Base-by-base conservation (phyloP, 169 alveolate genomes). In the Condylostoma magnum region DNA sequence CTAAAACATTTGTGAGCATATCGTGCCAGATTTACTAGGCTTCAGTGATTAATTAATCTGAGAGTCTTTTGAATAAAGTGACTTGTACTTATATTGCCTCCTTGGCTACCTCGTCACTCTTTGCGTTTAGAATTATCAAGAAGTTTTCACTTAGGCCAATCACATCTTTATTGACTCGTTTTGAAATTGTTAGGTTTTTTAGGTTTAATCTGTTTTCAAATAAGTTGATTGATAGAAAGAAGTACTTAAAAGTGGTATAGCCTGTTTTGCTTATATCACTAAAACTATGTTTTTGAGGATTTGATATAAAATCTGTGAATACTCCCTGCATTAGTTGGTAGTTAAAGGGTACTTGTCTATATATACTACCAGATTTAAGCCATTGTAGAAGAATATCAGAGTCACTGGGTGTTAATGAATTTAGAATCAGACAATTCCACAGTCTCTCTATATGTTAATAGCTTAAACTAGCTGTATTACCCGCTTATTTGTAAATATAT, bases 391-490 rank as follows among this genome's bases (percentile, higher is more conserved):
- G 66, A 12, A 67, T 22, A 15, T 53, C 65, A 5, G 50, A 6
- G n/a, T 81, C 88, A 10, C 12, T 66, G 28, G 18, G 66, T 47
- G 52, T 65, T n/a, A 44, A 48, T 2, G 75, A 58, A 6, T 44
- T 27, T 4, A 47, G 6, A 0, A 69, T 66, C 46, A 82, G 77
- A n/a, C 57, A 54, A 3, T 48, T 25, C 89, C 85, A 82, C 0
- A 82, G 79, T 3, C 20, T 58, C 18, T 82, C 68, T 33, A 76
- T 66, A 22, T 69, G 69, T n/a, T 77, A 74, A 33, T 28, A 27
- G 1, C 75, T 65, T 15, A 82, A 10, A n/a, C 46, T 18, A 2
- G 63, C 28, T 10, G 65, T 20, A 27, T 47, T 10, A 0, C 44
- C 8, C 10, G 68, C 36, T 3, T 38, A 6, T 18, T 43, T 52